phyloP scores from a whole-genome alignment of 768 basidiomycete species.

The Leccinum truebloodii region DNA sequence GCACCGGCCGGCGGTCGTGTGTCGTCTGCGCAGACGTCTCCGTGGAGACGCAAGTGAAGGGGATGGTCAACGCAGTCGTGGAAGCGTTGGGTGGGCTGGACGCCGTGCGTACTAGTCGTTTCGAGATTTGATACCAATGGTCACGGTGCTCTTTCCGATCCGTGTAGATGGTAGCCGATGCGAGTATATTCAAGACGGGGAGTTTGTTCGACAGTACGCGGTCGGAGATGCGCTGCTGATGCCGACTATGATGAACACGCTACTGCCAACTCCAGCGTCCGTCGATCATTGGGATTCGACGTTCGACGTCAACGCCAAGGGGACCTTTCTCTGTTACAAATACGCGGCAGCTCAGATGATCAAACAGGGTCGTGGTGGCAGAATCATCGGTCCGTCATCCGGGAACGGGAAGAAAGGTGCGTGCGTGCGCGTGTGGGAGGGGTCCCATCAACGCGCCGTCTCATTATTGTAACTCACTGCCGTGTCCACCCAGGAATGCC shows the following conservation, averaged over 20 bases:
- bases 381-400: constrained; percentile 31
- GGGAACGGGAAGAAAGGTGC: not conserved
- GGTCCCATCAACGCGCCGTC: not conserved
- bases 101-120: not conserved
- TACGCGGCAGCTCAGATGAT: constrained; percentile 41
- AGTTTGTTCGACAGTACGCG: not conserved
- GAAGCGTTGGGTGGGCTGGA: not conserved
- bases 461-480: not conserved
- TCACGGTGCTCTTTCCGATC: too few relatives aligned
- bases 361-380: constrained; percentile 39
- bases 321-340: constrained; percentile 39
- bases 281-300: constrained; percentile 33
- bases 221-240: not conserved
- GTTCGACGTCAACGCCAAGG: constrained; percentile 37
- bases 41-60: not conserved
- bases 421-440: too few relatives aligned
- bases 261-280: constrained; percentile 19
- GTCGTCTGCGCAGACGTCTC: not conserved
- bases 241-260: not conserved
- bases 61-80: not conserved
- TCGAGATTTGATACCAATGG: not conserved
- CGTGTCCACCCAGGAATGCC: constrained; percentile 4
- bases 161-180: not conserved
- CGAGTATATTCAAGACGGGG: not conserved
- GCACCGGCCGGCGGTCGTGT: not conserved